Evolutionary conservation across 257 asterid genomes (phyloP).

Genomic region (Fraxinus excelsior): DNA sequence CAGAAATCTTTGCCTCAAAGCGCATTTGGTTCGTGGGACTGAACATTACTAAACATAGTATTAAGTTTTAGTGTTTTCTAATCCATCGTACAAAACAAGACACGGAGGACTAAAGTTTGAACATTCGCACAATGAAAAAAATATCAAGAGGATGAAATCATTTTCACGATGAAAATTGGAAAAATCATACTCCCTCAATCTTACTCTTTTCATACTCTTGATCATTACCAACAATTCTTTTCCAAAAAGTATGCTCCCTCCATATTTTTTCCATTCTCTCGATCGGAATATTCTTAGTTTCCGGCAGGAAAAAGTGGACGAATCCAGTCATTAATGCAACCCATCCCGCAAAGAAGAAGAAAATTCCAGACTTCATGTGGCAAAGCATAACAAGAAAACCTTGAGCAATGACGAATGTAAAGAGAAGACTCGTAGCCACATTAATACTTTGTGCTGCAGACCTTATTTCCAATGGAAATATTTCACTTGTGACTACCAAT

Average conservation of each 20-base stretch:
- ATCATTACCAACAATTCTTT: conserved; percentile 23
- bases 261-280: conserved; percentile 49
- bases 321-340: conserved; percentile 46
- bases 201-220: neutral
- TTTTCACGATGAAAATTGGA: neutral
- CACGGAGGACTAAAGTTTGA: neutral
- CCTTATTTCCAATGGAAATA: conserved; percentile 51
- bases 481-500: conserved; percentile 54
- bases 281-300: conserved; percentile 49
- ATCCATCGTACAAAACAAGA: neutral
- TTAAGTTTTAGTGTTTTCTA: too few species aligned
- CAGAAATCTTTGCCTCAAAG: too few species aligned
- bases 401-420: conserved; percentile 49
- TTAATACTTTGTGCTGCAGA: conserved; percentile 57
- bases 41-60: too few species aligned
- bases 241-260: conserved; percentile 58
- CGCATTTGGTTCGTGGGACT: too few species aligned
- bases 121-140: neutral
- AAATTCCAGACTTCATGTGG: conserved; percentile 46
- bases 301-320: conserved; percentile 43
- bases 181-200: neutral
- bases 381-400: conserved; percentile 51
- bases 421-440: conserved; percentile 35
- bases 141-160: too few species aligned
- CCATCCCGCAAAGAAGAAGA: conserved; percentile 58